Evolutionary conservation across 805 yeast genomes (phyloP), one percentile per base, ranked within the genome.

Genomic region (Diddensiella transvaalensis): DNA sequence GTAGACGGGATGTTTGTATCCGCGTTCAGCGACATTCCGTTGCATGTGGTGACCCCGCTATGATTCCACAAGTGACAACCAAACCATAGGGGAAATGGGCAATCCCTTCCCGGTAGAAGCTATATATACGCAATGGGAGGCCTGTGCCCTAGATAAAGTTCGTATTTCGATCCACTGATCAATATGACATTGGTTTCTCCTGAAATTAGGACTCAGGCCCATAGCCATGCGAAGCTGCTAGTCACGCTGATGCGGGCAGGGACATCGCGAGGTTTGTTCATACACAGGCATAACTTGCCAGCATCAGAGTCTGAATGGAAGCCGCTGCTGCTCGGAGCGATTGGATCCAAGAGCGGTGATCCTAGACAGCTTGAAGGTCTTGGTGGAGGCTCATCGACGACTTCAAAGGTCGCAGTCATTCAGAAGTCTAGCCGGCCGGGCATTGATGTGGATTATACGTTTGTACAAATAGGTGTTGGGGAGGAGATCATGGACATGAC

Each of bases 361-460:
- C 26, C 36, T 13, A n/a, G 33, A 2, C 51, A 48, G 37, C 22
- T 50, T n/a, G 53, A 50, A 4, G 53, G 53, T 2, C 22, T 50
- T 4, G 53, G 53, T 2, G 53, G 53, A 6, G 46, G 46, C 24
- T 19, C 40, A 10, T 43, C 45, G 23, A 35, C 42, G 13, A 47
- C 51, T 3, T 47, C 51, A 5, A 50, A 50, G 29, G 44, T 50
- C 2, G 51, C 51, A 3, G 40, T 50, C 8, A 40, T 50, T 2
- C 5, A 35, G 4, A 26, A 24, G 21, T 47, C 53, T 6, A 32
- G 13, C 2, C 21, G 26, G 21, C 46, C 44, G 2, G 51, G 23
- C 15, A 17, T 30, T 18, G 51, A 50, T 32, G 51, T 47, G 19
- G 49, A 47, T 5, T 50, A 50, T 40, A 50, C 51, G 11, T 50